Conservation (phyloP, 257 asterid species). For the Coffea eugenioides region DNA sequence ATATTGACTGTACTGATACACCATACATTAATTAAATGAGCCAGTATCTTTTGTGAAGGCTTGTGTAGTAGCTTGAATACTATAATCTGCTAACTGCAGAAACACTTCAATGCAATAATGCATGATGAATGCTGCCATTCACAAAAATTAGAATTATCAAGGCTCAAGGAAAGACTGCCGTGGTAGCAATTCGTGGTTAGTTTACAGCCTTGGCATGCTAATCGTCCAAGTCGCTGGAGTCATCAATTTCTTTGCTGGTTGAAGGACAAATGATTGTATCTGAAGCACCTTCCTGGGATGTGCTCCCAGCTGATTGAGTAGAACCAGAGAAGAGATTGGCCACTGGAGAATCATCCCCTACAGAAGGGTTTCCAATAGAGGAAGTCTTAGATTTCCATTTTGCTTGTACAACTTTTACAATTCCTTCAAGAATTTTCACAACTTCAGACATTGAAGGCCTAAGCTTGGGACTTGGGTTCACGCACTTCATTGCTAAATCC, state of each 20-base stretch:
- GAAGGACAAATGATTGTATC: neutral
- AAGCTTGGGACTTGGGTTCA: constrained; percentile 10
- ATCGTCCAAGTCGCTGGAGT: neutral
- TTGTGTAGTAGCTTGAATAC: too few species aligned
- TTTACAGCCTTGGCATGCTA: neutral
- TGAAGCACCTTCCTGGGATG: constrained; percentile 19
- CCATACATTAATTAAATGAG: too few species aligned
- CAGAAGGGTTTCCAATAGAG: neutral
- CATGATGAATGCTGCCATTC: too few species aligned
- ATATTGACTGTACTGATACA: too few species aligned
- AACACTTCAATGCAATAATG: too few species aligned
- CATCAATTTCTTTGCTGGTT: constrained; percentile 14
- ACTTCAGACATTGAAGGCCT: constrained; percentile 30
- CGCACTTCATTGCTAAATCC: constrained; percentile 23
- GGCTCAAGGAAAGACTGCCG: too few species aligned
- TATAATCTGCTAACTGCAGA: too few species aligned
- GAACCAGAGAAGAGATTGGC: constrained; percentile 6
- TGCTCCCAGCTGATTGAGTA: constrained; percentile 10
- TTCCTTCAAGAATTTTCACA: constrained; percentile 26
- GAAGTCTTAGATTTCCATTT: neutral
- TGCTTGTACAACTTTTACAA: neutral
- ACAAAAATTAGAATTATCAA: too few species aligned
- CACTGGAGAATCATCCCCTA: neutral
- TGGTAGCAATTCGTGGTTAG: neutral
- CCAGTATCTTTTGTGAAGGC: too few species aligned